A percentile compares a stretch with the other conserved stretches of the same genome.
phyloP scores from a whole-genome alignment of 2,329 filamentous ascomycete genomes.

The Claviceps spartinae region DNA sequence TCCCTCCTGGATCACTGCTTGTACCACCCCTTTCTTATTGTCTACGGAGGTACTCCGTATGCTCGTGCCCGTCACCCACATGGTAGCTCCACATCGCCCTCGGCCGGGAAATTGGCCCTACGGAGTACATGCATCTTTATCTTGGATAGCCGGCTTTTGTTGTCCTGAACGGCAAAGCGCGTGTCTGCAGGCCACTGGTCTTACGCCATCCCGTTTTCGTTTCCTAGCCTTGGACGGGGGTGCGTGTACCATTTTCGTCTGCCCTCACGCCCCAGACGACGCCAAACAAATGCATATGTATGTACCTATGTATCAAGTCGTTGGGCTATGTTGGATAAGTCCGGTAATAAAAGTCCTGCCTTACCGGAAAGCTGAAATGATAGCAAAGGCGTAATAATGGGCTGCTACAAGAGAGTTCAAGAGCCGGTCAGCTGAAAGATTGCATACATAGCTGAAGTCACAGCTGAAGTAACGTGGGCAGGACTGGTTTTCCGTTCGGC shows the following conservation, averaged over 20 bases:
- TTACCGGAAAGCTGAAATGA: neutral
- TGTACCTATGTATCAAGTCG: neutral
- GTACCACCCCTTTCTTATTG: slow-evolving; percentile 1
- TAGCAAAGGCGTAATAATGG: neutral
- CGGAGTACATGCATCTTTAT: neutral
- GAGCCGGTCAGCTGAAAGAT: neutral
- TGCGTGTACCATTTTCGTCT: slow-evolving; percentile 1
- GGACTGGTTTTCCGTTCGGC: neutral
- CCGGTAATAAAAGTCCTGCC: neutral
- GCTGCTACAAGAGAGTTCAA: neutral
- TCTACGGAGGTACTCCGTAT: neutral
- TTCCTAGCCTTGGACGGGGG: slow-evolving; percentile 1
- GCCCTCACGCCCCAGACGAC: slow-evolving; percentile 1
- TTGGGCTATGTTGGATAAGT: neutral
- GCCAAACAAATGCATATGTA: neutral
- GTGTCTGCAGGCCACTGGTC: neutral
- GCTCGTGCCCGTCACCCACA: slow-evolving; percentile 7
- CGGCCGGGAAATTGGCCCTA: slow-evolving; percentile 13
- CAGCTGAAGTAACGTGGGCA: neutral
- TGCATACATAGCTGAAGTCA: no score
- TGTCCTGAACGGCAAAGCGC: neutral
- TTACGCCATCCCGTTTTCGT: slow-evolving; percentile 2
- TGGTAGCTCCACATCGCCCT: slow-evolving; percentile 6
- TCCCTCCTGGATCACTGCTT: neutral
- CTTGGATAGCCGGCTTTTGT: neutral